Evolutionary conservation across 306 rosid species (phyloP).

Genomic region (Cajanus cajan): DNA sequence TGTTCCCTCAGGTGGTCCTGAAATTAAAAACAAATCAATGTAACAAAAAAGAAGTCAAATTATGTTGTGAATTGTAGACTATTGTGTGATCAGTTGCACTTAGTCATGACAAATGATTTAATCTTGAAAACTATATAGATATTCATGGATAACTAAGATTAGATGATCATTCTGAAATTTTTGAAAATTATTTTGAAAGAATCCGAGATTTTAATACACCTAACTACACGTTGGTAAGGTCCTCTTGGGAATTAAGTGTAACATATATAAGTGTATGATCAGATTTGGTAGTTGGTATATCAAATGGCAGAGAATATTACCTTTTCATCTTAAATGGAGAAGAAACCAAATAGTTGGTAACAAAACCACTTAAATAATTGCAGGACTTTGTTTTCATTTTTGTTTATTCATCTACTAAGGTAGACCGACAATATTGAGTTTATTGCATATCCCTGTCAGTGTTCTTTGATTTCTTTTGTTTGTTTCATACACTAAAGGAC

Average conservation of each 20-base stretch:
- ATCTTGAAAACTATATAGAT: too few species aligned
- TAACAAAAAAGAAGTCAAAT: neutral
- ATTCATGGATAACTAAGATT: too few species aligned
- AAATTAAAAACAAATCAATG: neutral
- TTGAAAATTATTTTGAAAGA: too few species aligned
- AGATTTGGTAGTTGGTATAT: neutral
- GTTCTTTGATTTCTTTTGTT: constrained; percentile 19
- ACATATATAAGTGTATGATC: neutral
- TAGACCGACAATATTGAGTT: neutral
- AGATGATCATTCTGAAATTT: too few species aligned
- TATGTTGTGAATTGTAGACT: neutral
- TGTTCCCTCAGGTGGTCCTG: constrained; percentile 14
- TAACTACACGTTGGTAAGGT: too few species aligned
- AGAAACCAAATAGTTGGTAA: constrained; percentile 1
- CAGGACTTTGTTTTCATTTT: neutral
- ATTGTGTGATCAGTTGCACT: too few species aligned
- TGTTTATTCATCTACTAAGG: neutral
- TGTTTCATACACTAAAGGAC: constrained; percentile 1
- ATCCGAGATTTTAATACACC: too few species aligned
- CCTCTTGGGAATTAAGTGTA: too few species aligned
- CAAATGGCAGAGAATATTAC: neutral
- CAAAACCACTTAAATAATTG: neutral
- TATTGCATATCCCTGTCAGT: constrained; percentile 24
- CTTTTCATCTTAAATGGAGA: neutral
- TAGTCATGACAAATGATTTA: too few species aligned